Percentiles rank a stretch among this genome's conserved stretches.
Conservation (phyloP, 441 rosid genomes). For the Euphorbia corollata region DNA sequence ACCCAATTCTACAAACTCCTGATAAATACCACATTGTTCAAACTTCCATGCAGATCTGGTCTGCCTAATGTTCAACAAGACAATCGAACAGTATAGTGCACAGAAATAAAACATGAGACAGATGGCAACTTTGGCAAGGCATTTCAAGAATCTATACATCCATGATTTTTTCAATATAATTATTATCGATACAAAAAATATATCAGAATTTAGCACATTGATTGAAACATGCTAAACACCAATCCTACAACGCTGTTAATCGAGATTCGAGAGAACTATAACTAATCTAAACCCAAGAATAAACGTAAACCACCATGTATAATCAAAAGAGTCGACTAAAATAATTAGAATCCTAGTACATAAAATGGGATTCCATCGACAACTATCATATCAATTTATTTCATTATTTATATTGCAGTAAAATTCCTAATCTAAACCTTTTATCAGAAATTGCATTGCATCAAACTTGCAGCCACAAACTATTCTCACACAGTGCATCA, state of each 20-base stretch:
- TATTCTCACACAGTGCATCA: not conserved
- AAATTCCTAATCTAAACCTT: not conserved
- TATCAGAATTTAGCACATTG: not conserved
- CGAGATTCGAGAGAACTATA: not conserved
- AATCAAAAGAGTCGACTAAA: not conserved
- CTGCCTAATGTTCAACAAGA: not conserved
- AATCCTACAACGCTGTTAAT: not conserved
- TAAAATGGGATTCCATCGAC: not conserved
- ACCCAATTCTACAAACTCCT: not conserved
- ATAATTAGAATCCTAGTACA: not conserved
- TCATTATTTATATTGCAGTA: not conserved
- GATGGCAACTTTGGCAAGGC: not conserved
- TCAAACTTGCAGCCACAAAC: not conserved
- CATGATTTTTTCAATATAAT: not conserved
- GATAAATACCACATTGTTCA: not conserved
- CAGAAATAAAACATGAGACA: not conserved
- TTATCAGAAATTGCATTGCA: not conserved
- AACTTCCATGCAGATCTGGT: not conserved
- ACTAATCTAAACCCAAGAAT: not conserved
- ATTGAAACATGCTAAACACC: no score
- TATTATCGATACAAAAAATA: conserved; percentile 1
- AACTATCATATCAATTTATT: not conserved
- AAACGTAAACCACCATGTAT: not conserved
- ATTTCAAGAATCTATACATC: not conserved
- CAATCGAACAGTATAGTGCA: not conserved